A percentile compares a stretch with the other conserved stretches of the same genome.
These are phyloP conservation scores for Phyllosticta citrichinensis DNA, from an alignment of 2,329 filamentous ascomycete genomes.

Conservation along the genomic window DNA sequence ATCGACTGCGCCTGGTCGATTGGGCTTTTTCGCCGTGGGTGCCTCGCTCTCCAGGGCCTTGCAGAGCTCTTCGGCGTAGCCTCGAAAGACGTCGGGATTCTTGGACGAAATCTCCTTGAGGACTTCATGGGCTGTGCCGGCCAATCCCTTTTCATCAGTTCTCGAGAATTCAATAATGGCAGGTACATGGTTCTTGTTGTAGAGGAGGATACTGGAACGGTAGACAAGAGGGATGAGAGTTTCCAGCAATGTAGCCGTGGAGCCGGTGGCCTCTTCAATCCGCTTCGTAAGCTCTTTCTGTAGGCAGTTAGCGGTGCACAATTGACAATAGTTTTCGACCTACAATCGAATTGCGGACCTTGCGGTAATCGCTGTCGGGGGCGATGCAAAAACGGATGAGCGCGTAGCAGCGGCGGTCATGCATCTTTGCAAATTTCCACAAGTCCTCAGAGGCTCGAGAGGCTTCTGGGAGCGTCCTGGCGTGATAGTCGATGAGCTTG, in stretches of 20 bases:
- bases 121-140: conserved; percentile 72
- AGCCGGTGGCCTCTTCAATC: conserved; percentile 55
- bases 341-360: conserved; percentile 69
- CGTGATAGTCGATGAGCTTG: conserved; percentile 62
- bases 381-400: conserved; percentile 78
- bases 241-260: conserved; percentile 56
- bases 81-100: conserved; percentile 84
- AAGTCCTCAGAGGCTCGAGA: conserved; percentile 64
- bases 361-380: conserved; percentile 83
- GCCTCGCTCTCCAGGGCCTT: conserved; percentile 74
- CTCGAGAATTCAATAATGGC: conserved; percentile 82
- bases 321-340: conserved; percentile 12
- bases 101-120: conserved; percentile 84
- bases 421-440: conserved; percentile 80
- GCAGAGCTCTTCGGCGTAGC: conserved; percentile 84
- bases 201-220: conserved; percentile 71
- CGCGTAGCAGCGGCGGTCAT: conserved; percentile 84
- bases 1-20: conserved; percentile 69
- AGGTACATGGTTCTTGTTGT: conserved; percentile 88
- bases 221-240: conserved; percentile 77
- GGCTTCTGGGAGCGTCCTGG: conserved; percentile 66
- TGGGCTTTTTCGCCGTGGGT: conserved; percentile 56
- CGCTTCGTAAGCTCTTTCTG: conserved; percentile 74
- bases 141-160: conserved; percentile 70
- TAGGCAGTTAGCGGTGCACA: neutral